Percentiles rank a stretch among this genome's conserved stretches.
phyloP scores from a whole-genome alignment of 73 alveolate genomes.

The Stentor coeruleus region DNA sequence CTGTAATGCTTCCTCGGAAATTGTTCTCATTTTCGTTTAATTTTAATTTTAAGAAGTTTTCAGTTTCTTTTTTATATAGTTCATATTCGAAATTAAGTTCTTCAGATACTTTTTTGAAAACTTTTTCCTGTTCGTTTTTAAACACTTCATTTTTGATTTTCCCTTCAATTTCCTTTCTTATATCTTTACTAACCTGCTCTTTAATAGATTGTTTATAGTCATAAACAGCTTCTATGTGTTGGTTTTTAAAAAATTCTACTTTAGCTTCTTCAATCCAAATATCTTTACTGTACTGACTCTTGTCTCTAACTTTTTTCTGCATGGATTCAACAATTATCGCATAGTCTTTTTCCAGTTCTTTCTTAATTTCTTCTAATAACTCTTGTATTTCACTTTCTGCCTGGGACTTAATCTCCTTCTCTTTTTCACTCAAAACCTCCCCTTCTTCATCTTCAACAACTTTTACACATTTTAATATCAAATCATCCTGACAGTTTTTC shows the following conservation, averaged over 20 bases:
- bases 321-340: no score
- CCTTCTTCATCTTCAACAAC: not conserved
- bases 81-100: not conserved
- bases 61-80: not conserved
- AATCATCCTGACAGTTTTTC: not conserved
- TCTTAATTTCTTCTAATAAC: no score
- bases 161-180: not conserved
- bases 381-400: no score
- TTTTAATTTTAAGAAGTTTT: not conserved
- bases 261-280: no score
- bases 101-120: not conserved
- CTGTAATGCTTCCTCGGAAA: not conserved
- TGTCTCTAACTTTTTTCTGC: no score
- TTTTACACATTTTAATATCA: not conserved
- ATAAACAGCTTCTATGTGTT: not conserved
- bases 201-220: not conserved
- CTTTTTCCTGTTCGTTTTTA: not conserved
- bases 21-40: not conserved
- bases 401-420: no score
- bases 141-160: not conserved
- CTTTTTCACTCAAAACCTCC: no score
- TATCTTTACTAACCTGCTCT: not conserved
- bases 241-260: no score
- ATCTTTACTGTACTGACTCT: no score
- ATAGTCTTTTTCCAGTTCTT: no score